Conservation (phyloP, 2,329 filamentous ascomycete genomes). For the Talaromyces sp. region DNA sequence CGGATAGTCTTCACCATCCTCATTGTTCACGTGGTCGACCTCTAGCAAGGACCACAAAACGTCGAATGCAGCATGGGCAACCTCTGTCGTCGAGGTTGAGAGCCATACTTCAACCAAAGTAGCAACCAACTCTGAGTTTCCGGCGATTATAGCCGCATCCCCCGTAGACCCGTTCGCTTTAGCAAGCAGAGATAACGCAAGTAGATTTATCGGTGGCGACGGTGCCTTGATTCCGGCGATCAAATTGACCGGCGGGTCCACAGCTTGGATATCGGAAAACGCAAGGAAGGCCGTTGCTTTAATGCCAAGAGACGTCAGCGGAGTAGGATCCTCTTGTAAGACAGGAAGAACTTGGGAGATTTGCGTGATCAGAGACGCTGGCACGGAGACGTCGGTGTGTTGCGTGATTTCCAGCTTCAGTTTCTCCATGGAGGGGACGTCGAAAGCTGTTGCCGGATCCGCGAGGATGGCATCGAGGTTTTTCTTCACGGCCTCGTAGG, state of each 20-base stretch:
- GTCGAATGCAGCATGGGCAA: slow-evolving; percentile 50
- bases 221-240: slow-evolving; percentile 48
- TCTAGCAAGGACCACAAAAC: slow-evolving; percentile 50
- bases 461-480: slow-evolving; percentile 42
- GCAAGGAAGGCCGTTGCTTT: slow-evolving; percentile 45
- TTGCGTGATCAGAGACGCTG: slow-evolving; percentile 37
- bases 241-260: slow-evolving; percentile 49
- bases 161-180: slow-evolving; percentile 49
- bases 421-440: slow-evolving; percentile 46
- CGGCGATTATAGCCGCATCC: slow-evolving; percentile 55
- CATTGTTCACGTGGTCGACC: slow-evolving; percentile 39
- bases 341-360: slow-evolving; percentile 48
- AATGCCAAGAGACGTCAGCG: slow-evolving; percentile 48
- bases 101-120: slow-evolving; percentile 56
- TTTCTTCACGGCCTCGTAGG: slow-evolving; percentile 29
- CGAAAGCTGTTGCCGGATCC: slow-evolving; percentile 41
- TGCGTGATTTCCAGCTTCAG: slow-evolving; percentile 41
- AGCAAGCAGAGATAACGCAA: slow-evolving; percentile 51
- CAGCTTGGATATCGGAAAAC: slow-evolving; percentile 45
- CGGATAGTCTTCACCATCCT: slow-evolving; percentile 15
- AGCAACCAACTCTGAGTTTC: slow-evolving; percentile 49
- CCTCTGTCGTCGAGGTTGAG: slow-evolving; percentile 49
- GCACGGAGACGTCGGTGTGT: slow-evolving; percentile 28
- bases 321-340: slow-evolving; percentile 54
- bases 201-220: slow-evolving; percentile 49